A percentile compares a stretch with the other conserved stretches of the same genome.
Evolutionary conservation across 441 rosid species (phyloP).

Genomic region (Arabidopsis lyrata): DNA sequence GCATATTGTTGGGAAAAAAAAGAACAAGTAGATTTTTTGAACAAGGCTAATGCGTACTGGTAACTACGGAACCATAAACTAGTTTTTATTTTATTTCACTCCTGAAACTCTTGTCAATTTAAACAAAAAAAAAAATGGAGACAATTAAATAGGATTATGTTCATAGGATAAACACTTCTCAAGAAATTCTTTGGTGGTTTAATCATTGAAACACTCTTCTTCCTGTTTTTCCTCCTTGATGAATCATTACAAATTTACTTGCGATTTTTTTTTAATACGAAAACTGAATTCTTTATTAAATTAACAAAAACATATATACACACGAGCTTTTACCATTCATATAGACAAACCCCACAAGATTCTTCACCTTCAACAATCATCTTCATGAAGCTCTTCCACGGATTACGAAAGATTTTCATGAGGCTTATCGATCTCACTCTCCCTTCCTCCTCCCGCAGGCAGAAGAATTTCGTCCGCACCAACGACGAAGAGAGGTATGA

Average conservation of each 20-base stretch:
- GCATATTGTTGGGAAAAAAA: no score
- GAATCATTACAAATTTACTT: slow-evolving; percentile 46
- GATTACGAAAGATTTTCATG: slow-evolving; percentile 71
- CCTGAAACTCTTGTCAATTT: not conserved
- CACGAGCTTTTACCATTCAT: slow-evolving; percentile 25
- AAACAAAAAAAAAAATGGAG: slow-evolving; percentile 3
- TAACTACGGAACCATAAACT: not conserved
- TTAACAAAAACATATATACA: slow-evolving; percentile 17
- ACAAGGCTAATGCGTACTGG: not conserved
- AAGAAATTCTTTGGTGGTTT: slow-evolving; percentile 37
- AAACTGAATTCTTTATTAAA: slow-evolving; percentile 20
- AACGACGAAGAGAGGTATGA: slow-evolving; percentile 60
- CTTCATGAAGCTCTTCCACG: slow-evolving; percentile 71
- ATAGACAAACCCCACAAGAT: slow-evolving; percentile 46
- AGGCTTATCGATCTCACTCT: slow-evolving; percentile 61
- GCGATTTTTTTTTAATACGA: not conserved
- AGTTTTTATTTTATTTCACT: not conserved
- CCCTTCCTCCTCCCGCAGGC: slow-evolving; percentile 46
- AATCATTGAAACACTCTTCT: slow-evolving; percentile 44
- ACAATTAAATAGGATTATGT: slow-evolving; percentile 16
- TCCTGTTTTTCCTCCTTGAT: slow-evolving; percentile 40
- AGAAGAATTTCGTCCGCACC: slow-evolving; percentile 29
- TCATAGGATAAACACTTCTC: slow-evolving; percentile 41
- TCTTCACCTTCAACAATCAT: slow-evolving; percentile 9
- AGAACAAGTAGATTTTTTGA: not conserved